Percentiles rank a stretch among this genome's conserved stretches.
Conservation (phyloP, 768 basidiomycete species). For the Termitomyces sp. region DNA sequence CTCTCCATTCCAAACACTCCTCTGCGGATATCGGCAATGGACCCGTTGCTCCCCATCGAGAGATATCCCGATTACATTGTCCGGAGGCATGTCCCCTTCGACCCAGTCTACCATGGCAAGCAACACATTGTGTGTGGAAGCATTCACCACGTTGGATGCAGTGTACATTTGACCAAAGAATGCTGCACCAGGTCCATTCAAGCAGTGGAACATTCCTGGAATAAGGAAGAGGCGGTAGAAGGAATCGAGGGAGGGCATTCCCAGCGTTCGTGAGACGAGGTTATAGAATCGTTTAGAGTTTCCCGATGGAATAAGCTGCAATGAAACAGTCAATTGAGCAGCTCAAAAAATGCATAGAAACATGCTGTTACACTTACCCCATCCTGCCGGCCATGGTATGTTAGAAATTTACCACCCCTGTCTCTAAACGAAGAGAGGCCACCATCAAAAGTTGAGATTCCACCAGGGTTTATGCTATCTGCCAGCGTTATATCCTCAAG, state of each 20-base stretch:
- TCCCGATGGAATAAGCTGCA: not conserved
- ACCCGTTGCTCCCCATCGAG: not conserved
- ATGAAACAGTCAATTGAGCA: not conserved
- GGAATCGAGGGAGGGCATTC: not conserved
- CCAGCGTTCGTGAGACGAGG: not conserved
- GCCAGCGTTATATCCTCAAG: not conserved
- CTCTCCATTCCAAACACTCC: conserved; percentile 1
- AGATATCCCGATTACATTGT: not conserved
- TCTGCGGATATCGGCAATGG: conserved; percentile 4
- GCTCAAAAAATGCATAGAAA: not conserved
- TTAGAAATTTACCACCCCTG: conserved; percentile 7
- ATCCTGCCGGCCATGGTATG: conserved; percentile 7
- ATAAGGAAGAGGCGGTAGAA: conserved; percentile 10
- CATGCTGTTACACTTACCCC: not conserved
- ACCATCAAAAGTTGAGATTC: conserved; percentile 2
- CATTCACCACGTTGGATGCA: not conserved
- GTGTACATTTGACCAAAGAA: not conserved
- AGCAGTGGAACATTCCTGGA: conserved; percentile 2
- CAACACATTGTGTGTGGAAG: conserved; percentile 1
- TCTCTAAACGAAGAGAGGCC: conserved; percentile 3
- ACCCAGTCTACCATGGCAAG: conserved; percentile 5
- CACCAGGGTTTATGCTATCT: conserved; percentile 4
- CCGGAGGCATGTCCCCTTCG: not conserved
- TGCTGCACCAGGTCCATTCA: not conserved
- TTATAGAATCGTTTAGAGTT: conserved; percentile 7